These are phyloP conservation scores for Solanum sitiens DNA, from an alignment of 257 asterid species.

Conservation along the genomic window DNA sequence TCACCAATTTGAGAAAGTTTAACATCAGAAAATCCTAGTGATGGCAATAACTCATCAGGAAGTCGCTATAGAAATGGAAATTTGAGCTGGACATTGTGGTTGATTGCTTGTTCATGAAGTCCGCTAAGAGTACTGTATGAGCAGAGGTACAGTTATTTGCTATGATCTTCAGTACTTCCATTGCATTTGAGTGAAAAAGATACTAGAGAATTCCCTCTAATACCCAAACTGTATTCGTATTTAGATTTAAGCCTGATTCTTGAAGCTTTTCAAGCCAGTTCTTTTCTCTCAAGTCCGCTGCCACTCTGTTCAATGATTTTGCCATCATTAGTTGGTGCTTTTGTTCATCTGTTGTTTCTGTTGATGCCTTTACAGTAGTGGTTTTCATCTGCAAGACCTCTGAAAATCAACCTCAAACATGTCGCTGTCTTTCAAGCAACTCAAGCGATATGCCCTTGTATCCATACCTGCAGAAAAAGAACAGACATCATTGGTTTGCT, in stretches of 20 bases:
- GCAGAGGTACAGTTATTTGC: constrained; percentile 56
- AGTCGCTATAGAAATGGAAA: constrained; percentile 78
- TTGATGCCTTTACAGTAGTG: constrained; percentile 64
- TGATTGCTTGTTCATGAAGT: constrained; percentile 96
- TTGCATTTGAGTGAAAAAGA: constrained; percentile 61
- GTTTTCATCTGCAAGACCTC: constrained; percentile 72
- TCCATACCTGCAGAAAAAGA: constrained; percentile 77
- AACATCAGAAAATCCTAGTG: constrained; percentile 85
- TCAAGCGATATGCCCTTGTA: constrained; percentile 77
- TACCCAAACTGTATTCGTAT: constrained; percentile 70
- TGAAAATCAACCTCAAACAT: constrained; percentile 82
- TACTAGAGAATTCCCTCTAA: constrained; percentile 87
- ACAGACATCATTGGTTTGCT: constrained; percentile 1
- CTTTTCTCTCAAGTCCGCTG: constrained; percentile 77
- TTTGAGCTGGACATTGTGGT: constrained; percentile 65
- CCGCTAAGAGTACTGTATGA: constrained; percentile 76
- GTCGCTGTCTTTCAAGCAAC: constrained; percentile 69
- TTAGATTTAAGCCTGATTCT: constrained; percentile 61
- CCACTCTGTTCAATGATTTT: constrained; percentile 72
- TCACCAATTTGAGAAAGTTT: constrained; percentile 90
- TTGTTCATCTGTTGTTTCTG: constrained; percentile 31
- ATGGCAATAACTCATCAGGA: constrained; percentile 82
- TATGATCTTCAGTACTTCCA: constrained; percentile 56
- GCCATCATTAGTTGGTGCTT: constrained; percentile 56
- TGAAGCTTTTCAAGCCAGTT: constrained; percentile 91